Conservation (phyloP, 331 rosid species). For the Rhamnella rubrinervis region DNA sequence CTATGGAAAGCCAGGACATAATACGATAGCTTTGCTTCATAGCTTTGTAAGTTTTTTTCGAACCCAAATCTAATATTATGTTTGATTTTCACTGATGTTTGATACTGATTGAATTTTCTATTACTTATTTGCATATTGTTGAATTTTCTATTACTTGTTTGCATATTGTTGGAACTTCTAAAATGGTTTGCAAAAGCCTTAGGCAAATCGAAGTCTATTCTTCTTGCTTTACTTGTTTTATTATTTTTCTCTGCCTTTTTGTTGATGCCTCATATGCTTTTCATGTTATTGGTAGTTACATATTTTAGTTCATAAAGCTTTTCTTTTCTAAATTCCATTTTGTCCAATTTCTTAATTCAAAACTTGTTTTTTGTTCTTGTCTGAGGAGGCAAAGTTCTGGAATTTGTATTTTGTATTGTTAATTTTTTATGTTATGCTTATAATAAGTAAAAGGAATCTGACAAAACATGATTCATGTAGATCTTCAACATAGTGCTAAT, state of each 20-base stretch:
- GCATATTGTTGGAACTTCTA: too few relatives aligned
- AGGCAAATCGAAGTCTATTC: not conserved
- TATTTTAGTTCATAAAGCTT: not conserved
- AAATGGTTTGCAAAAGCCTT: too few relatives aligned
- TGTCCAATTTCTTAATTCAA: not conserved
- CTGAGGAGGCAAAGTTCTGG: not conserved
- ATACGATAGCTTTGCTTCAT: too few relatives aligned
- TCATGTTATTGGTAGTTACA: slow-evolving; percentile 2
- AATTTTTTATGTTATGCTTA: too few relatives aligned
- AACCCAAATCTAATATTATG: too few relatives aligned
- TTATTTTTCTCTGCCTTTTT: not conserved
- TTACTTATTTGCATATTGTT: not conserved
- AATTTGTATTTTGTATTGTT: not conserved
- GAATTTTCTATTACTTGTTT: slow-evolving; percentile 6
- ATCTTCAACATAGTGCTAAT: too few relatives aligned
- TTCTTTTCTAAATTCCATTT: not conserved
- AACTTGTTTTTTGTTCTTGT: not conserved
- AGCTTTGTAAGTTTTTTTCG: too few relatives aligned
- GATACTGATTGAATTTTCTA: slow-evolving; percentile 14
- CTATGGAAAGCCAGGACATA: too few relatives aligned
- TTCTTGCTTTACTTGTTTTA: not conserved
- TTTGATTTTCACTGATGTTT: not conserved
- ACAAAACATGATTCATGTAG: too few relatives aligned
- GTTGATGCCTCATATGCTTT: not conserved
- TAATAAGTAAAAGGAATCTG: not conserved